Percentiles rank a stretch among this genome's conserved stretches.
These are phyloP conservation scores for Erodium texanum DNA, from an alignment of 441 rosid genomes.

Conservation along the genomic window DNA sequence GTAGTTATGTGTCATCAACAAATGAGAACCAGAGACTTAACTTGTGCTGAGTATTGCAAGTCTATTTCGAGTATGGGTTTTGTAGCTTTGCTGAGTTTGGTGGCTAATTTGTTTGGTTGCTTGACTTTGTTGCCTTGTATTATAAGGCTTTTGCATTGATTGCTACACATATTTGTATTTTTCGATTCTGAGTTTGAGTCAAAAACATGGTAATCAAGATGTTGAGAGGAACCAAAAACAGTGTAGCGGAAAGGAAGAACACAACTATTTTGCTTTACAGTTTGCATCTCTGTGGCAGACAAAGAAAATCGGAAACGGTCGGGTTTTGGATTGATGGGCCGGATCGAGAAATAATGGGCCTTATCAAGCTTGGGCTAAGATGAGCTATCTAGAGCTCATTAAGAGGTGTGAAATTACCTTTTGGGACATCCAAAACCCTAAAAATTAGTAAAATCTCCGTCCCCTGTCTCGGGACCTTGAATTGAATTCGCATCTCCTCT, in stretches of 20 bases:
- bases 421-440: not conserved
- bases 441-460: constrained; percentile 6
- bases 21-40: no score
- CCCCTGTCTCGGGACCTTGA: not conserved
- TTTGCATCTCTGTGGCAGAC: not conserved
- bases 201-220: not conserved
- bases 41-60: not conserved
- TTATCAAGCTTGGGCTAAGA: not conserved
- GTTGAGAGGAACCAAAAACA: not conserved
- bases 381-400: not conserved
- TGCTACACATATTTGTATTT: no score
- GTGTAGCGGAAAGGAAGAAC: not conserved
- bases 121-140: not conserved
- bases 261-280: not conserved
- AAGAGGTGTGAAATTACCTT: not conserved
- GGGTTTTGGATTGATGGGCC: no score
- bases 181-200: no score
- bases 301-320: no score
- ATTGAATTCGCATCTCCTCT: not conserved
- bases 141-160: not conserved
- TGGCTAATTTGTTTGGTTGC: no score
- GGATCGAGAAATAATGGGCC: no score
- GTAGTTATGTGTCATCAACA: no score
- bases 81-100: no score
- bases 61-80: no score